Conservation (phyloP, 345 rosid genomes). For the Gossypium herbaceum region DNA sequence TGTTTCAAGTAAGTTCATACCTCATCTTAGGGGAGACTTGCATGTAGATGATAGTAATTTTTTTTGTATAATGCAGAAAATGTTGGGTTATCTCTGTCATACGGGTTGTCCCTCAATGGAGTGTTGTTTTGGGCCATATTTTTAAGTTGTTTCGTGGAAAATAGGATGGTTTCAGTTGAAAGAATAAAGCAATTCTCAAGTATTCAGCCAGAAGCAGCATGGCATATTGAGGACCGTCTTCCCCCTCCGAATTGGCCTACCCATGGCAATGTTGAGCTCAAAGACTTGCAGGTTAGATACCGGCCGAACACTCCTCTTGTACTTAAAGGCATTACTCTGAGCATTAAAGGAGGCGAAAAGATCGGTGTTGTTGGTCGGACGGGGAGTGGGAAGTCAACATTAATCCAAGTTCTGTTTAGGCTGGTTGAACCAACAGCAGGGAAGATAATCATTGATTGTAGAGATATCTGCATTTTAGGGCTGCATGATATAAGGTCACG, state of each 20-base stretch:
- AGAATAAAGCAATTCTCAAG: slow-evolving; percentile 84
- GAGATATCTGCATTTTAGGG: slow-evolving; percentile 63
- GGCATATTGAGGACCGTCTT: slow-evolving; percentile 55
- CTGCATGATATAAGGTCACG: slow-evolving; percentile 90
- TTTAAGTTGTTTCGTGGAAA: slow-evolving; percentile 83
- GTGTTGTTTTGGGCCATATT: slow-evolving; percentile 80
- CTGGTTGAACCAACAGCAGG: slow-evolving; percentile 88
- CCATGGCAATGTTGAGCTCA: slow-evolving; percentile 61
- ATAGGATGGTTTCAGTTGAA: slow-evolving; percentile 89
- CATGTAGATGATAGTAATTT: neutral
- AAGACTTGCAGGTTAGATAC: slow-evolving; percentile 84
- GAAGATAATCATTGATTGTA: slow-evolving; percentile 72
- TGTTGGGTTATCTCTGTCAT: slow-evolving; percentile 86
- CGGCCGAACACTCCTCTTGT: slow-evolving; percentile 86
- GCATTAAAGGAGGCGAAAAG: slow-evolving; percentile 84
- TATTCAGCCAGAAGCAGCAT: slow-evolving; percentile 73
- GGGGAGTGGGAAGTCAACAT: slow-evolving; percentile 93
- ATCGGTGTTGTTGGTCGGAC: slow-evolving; percentile 93
- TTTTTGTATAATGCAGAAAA: slow-evolving; percentile 47
- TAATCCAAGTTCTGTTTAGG: slow-evolving; percentile 84
- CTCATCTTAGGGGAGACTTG: neutral
- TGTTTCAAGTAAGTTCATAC: neutral
- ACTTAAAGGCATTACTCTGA: slow-evolving; percentile 70
- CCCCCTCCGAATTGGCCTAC: slow-evolving; percentile 82
- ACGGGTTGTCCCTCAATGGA: slow-evolving; percentile 78